Conservation (phyloP, 495 filamentous ascomycete species). For the Aspergillus avenaceus region DNA sequence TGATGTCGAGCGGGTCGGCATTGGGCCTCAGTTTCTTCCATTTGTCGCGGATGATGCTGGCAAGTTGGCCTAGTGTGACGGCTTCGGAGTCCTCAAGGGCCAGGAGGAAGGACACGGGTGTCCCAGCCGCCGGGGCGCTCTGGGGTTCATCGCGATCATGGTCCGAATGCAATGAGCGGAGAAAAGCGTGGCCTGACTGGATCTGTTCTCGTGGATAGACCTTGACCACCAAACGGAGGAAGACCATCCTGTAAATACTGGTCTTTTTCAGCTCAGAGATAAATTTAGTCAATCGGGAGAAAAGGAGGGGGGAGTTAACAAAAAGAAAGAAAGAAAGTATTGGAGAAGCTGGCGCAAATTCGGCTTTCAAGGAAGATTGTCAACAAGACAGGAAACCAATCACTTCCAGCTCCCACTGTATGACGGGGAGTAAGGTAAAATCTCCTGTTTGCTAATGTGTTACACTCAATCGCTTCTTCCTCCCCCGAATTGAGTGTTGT, state of each 20-base stretch:
- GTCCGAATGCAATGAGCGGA: slow-evolving; percentile 11
- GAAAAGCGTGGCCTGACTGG: slow-evolving; percentile 3
- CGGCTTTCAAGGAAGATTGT: no score
- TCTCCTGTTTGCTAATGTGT: no score
- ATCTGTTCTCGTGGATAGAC: slow-evolving; percentile 30
- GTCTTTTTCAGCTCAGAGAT: not conserved
- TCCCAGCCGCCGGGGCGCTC: slow-evolving; percentile 3
- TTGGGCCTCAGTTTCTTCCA: slow-evolving; percentile 32
- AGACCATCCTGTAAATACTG: slow-evolving; percentile 25
- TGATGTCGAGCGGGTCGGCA: slow-evolving; percentile 31
- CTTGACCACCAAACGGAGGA: slow-evolving; percentile 34
- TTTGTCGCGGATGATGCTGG: slow-evolving; percentile 29
- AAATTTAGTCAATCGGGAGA: not conserved
- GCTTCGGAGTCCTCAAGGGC: slow-evolving; percentile 28
- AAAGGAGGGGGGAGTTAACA: not conserved
- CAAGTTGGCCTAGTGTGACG: slow-evolving; percentile 26
- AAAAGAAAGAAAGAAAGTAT: not conserved
- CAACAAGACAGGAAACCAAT: not conserved
- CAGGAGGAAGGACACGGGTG: slow-evolving; percentile 28
- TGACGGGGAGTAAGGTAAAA: no score
- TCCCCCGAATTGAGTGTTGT: no score
- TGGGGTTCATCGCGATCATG: slow-evolving; percentile 11
- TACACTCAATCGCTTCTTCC: no score
- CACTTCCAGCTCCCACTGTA: no score
- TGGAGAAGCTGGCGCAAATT: no score